These are phyloP conservation scores for Diaporthe ilicicola DNA, from an alignment of 2,329 filamentous ascomycete genomes.

Conservation along the genomic window DNA sequence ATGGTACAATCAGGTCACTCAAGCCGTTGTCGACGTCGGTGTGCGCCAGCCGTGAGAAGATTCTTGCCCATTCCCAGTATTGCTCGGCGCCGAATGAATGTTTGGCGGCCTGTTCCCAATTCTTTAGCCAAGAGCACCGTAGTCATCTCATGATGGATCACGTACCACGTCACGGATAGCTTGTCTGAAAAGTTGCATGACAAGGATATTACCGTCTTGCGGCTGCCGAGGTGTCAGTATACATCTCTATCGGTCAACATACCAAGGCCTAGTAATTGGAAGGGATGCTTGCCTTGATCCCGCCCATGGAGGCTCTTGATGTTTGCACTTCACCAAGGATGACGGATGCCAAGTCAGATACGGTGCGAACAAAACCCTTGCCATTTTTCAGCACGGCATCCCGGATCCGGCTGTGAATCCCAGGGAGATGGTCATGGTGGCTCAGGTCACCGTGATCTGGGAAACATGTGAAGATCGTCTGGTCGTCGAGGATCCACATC, in stretches of 20 bases:
- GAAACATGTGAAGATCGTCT: conserved; percentile 43
- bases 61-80: conserved; percentile 48
- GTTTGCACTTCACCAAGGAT: conserved; percentile 50
- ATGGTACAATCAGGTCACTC: conserved; percentile 33
- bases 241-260: too few species aligned
- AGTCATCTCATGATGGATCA: neutral
- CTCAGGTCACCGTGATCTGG: conserved; percentile 52
- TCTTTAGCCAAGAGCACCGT: neutral
- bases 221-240: neutral
- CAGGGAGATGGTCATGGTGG: conserved; percentile 47
- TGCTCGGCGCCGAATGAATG: conserved; percentile 48
- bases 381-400: conserved; percentile 39
- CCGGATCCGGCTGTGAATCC: conserved; percentile 51
- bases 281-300: conserved; percentile 41
- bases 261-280: conserved; percentile 33
- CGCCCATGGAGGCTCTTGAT: conserved; percentile 50
- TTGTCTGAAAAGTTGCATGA: conserved; percentile 30
- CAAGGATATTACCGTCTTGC: conserved; percentile 21
- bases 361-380: conserved; percentile 44
- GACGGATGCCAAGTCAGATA: conserved; percentile 52
- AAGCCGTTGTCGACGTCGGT: conserved; percentile 38
- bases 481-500: conserved; percentile 44
- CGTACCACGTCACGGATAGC: conserved; percentile 31
- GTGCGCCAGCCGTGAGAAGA: conserved; percentile 36
- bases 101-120: conserved; percentile 42